Percentiles rank a stretch among this genome's conserved stretches.
These are phyloP conservation scores for Hypsizygus marmoreus DNA, from an alignment of 768 basidiomycete species.

Conservation along the genomic window DNA sequence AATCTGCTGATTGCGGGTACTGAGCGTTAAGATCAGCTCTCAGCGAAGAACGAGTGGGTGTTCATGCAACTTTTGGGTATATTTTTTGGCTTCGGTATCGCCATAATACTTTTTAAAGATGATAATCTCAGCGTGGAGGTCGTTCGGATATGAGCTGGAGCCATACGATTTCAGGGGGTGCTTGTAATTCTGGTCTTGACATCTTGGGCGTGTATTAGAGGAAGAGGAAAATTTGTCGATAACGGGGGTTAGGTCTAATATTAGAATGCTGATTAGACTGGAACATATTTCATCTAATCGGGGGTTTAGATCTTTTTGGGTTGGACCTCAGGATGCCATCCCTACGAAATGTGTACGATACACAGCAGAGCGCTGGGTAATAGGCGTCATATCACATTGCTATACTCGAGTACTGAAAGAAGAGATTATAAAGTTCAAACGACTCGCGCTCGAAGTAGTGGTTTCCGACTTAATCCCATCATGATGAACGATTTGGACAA, in stretches of 20 bases:
- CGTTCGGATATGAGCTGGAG: slow-evolving; percentile 1
- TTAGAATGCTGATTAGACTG: slow-evolving; percentile 5
- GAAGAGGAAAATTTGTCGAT: slow-evolving; percentile 5
- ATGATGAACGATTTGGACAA: too few relatives aligned
- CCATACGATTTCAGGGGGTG: slow-evolving; percentile 91
- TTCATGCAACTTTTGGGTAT: slow-evolving; percentile 81
- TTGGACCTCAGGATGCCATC: too few relatives aligned
- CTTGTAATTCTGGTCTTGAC: slow-evolving; percentile 87
- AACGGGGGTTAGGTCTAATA: slow-evolving; percentile 11
- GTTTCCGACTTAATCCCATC: too few relatives aligned
- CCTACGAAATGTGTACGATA: too few relatives aligned
- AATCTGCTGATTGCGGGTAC: slow-evolving; percentile 94
- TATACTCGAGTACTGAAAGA: too few relatives aligned
- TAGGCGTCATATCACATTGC: too few relatives aligned
- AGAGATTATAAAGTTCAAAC: too few relatives aligned
- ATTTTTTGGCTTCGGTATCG: slow-evolving; percentile 93
- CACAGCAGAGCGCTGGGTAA: too few relatives aligned
- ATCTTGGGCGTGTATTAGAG: slow-evolving; percentile 39
- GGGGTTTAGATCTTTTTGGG: too few relatives aligned
- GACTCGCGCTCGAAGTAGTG: too few relatives aligned
- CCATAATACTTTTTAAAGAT: slow-evolving; percentile 81
- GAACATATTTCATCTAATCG: background rate
- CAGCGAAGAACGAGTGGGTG: background rate
- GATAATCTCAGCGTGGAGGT: slow-evolving; percentile 8
- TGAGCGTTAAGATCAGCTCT: slow-evolving; percentile 33